Evolutionary conservation across 495 filamentous ascomycete genomes (phyloP), one percentile per base, ranked within the genome.

Genomic region (Choiromyces venosus): DNA sequence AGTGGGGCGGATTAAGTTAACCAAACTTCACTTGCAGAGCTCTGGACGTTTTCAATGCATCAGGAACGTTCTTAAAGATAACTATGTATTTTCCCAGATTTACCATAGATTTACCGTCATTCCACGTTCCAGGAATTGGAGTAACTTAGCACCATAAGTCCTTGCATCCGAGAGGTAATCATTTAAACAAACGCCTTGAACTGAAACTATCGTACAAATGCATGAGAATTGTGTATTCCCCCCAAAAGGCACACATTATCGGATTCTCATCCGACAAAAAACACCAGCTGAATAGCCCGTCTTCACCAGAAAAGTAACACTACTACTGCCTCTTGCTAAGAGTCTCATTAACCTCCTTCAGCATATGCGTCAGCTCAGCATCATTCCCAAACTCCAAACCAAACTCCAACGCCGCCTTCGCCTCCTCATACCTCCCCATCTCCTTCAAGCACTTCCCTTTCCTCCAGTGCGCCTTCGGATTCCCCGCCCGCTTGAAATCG

Each of bases 401-500:
- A 80, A 87, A 85, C 61, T 83, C 84, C 56, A 97, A 85, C 86
- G 92, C 93, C 69, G 87, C 87, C 82, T 84, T 85, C 9, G 93
- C 93, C 87, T 99, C 95, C 73, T 91, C 89, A 82, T 91, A 84
- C 81, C 94, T 82, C 12, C 91, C 90, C 95, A 97, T 98, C 89
- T 99, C 95, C 69, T 89, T 82, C 81, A 97, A 84, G 82, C 90
- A 93, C 84, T 87, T 89, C 12, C 90, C 93, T 74, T 91, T 84
- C 66, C 94, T 84, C 89, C 92, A 97, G 91, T 93, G 97, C 3
- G 90, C 94, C 89, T 97, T 98, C 9, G 91, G 89, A 83, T 99
- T 97, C 38, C 90, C 92, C 64, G 87, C 85, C 69, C 88, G 85
- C 88, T 96, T 97, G 71, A 91, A 88, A 84, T 97, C 94, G n/a